phyloP scores from a whole-genome alignment of 2,329 filamentous ascomycete species.

The Venturia nashicola region DNA sequence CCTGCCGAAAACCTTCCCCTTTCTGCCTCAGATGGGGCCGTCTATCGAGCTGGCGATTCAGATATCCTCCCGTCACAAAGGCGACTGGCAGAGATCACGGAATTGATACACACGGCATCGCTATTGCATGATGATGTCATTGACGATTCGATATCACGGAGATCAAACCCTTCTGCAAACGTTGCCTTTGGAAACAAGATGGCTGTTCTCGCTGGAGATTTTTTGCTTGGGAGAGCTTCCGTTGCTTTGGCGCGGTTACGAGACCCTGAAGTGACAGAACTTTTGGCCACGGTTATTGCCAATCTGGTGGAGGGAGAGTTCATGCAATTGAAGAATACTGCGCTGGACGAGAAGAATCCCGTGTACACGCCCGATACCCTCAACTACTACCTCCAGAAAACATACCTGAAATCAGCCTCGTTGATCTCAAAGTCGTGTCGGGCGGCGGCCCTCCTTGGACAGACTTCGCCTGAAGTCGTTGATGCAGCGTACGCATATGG shows the following conservation, averaged over 20 bases:
- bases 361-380: slow-evolving; percentile 80
- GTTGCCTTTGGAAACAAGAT: slow-evolving; percentile 98
- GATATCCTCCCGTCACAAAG: slow-evolving; percentile 83
- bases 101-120: slow-evolving; percentile 93
- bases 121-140: slow-evolving; percentile 97
- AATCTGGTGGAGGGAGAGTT: slow-evolving; percentile 98
- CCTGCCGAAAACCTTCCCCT: slow-evolving; percentile 49
- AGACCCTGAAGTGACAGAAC: slow-evolving; percentile 87
- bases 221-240: slow-evolving; percentile 82
- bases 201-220: slow-evolving; percentile 96
- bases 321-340: slow-evolving; percentile 98
- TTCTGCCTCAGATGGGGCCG: slow-evolving; percentile 30
- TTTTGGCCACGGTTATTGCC: slow-evolving; percentile 90
- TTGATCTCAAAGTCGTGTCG: slow-evolving; percentile 94
- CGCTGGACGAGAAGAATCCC: slow-evolving; percentile 71
- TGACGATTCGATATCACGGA: slow-evolving; percentile 76
- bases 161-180: slow-evolving; percentile 79
- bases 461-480: slow-evolving; percentile 63
- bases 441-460: slow-evolving; percentile 74
- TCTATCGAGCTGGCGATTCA: slow-evolving; percentile 33
- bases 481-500: slow-evolving; percentile 89
- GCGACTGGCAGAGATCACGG: slow-evolving; percentile 88
- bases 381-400: slow-evolving; percentile 93
- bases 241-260: slow-evolving; percentile 82
- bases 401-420: slow-evolving; percentile 91